Evolutionary conservation across 805 yeast genomes (phyloP).

Genomic region (Candida dendrica): DNA sequence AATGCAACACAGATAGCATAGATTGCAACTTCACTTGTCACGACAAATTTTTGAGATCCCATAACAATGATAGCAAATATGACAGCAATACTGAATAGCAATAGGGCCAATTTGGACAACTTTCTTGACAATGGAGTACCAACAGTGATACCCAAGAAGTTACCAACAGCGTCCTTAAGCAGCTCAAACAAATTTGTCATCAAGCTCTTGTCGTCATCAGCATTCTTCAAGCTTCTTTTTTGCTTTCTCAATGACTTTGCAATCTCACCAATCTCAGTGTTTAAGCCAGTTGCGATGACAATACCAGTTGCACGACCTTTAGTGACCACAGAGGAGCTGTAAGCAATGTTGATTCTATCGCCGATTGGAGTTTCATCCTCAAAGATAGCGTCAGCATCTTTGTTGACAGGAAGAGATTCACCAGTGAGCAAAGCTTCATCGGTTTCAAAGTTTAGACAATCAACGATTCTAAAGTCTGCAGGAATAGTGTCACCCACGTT

Average conservation of each 20-base stretch:
- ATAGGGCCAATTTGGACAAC: too few species aligned
- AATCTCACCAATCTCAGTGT: constrained; percentile 94
- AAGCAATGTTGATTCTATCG: too few species aligned
- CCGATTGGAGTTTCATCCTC: too few species aligned
- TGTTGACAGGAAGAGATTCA: constrained; percentile 94
- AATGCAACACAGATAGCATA: constrained; percentile 89
- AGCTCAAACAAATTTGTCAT: too few species aligned
- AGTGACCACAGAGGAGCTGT: constrained; percentile 92
- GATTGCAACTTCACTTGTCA: too few species aligned
- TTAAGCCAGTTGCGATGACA: constrained; percentile 92
- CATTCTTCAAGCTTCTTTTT: too few species aligned
- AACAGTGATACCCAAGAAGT: constrained; percentile 80
- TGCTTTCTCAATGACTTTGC: too few species aligned
- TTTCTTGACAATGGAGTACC: constrained; percentile 79
- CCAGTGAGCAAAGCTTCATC: constrained; percentile 98
- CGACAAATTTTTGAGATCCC: too few species aligned
- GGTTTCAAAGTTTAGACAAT: constrained; percentile 79
- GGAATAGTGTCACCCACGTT: constrained; percentile 93
- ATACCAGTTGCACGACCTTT: constrained; percentile 93
- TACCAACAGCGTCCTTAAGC: constrained; percentile 98
- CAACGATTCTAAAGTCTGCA: constrained; percentile 89
- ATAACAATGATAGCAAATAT: constrained; percentile 81
- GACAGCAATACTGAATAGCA: constrained; percentile 89
- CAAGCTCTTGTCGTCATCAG: too few species aligned
- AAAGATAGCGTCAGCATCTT: constrained; percentile 81